Evolutionary conservation across 768 basidiomycete species (phyloP).

Genomic region (Boletus vinaceobasis): DNA sequence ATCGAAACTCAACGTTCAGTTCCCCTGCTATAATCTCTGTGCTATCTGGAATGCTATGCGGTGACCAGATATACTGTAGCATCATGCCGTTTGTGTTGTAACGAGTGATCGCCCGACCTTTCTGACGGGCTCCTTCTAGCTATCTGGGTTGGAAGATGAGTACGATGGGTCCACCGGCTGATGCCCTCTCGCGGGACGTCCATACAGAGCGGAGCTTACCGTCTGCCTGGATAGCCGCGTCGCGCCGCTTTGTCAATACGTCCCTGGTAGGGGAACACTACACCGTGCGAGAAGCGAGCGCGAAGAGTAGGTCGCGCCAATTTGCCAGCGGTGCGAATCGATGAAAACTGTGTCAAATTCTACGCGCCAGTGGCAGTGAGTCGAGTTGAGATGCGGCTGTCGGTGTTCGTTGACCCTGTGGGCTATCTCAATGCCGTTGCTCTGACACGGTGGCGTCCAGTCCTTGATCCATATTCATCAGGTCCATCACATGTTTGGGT

Average conservation of each 20-base stretch:
- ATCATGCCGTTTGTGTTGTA: not conserved
- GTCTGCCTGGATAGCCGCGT: too few relatives aligned
- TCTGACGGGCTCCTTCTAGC: not conserved
- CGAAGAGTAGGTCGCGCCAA: too few relatives aligned
- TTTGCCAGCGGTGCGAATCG: too few relatives aligned
- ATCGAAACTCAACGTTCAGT: not conserved
- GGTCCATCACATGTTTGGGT: not conserved
- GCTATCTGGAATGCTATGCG: not conserved
- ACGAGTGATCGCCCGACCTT: not conserved
- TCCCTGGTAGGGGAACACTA: too few relatives aligned
- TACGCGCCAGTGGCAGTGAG: not conserved
- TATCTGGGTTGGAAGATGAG: not conserved
- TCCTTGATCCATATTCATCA: too few relatives aligned
- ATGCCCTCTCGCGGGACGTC: not conserved
- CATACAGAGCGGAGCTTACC: too few relatives aligned
- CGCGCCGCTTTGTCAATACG: too few relatives aligned
- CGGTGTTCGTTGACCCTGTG: not conserved
- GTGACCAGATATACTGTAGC: not conserved
- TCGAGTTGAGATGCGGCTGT: not conserved
- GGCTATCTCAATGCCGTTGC: not conserved
- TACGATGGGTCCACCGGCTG: not conserved
- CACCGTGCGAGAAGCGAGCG: too few relatives aligned
- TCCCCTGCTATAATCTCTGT: not conserved
- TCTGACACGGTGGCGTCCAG: too few relatives aligned
- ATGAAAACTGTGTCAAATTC: not conserved